Base-by-base conservation (phyloP, 2,329 filamentous ascomycete species). In the Talaromyces sp. region DNA sequence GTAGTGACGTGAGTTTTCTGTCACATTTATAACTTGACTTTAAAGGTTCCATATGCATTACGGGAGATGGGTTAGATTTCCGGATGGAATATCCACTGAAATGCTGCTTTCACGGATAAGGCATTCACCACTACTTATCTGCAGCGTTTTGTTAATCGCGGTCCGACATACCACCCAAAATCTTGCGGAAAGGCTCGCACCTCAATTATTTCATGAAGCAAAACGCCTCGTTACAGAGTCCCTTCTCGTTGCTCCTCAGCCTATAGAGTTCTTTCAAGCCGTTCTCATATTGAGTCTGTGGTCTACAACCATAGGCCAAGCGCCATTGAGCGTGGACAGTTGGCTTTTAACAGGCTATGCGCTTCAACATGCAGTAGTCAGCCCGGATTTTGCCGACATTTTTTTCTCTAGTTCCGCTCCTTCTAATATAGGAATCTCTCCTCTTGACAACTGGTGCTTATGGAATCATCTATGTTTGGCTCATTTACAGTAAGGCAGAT, bases 381-480 rank as follows among this genome's bases (percentile, higher is more conserved):
- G 73, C 58, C 67, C 69, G n/a, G 51, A 74, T 13, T 77, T 78
- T 61, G 62, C 59, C n/a, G 38, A 62, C 49, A 35, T 63, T 29
- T 43, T 59, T 63, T 29, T 63, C 55, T 27, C 11, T n/a, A 31
- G 8, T 5, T 35, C 32, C 6, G 17, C 8, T 27, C 24, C 11
- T 56, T n/a, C n/a, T 10, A n/a, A n/a, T n/a, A 27, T 64, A 4
- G 60, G 62, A 17, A 70, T 68, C 52, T 60, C 55, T 8, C 65
- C 69, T 4, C 62, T 75, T 9, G 70, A 74, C 59, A 63, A 63
- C 10, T 70, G 72, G 58, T 77, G 70, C 61, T 63, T 79, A 6
- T 79, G 77, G 77, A 80, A 78, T 64, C 77, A 80, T 65, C 63
- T 79, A 3, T 78, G 74, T 62, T 66, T 80, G 17, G 74, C 72